These are phyloP conservation scores for Corylus heterophylla DNA, from an alignment of 306 rosid species.

Conservation along the genomic window DNA sequence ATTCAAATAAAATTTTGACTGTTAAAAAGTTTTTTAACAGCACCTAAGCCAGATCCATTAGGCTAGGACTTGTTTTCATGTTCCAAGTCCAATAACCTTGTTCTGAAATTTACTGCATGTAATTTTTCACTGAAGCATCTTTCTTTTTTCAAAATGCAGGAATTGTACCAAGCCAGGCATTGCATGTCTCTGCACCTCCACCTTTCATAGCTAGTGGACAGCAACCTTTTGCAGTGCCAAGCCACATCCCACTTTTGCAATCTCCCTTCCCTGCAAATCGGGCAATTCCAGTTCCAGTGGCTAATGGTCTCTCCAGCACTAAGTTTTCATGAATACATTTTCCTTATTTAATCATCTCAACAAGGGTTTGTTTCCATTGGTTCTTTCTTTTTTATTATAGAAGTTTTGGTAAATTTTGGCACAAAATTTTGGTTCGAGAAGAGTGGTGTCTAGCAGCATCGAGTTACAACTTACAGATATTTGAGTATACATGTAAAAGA, in stretches of 20 bases:
- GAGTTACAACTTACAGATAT: not conserved
- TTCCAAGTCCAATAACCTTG: not conserved
- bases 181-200: conserved; percentile 60
- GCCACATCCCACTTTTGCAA: conserved; percentile 59
- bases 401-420: conserved; percentile 34
- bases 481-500: not conserved
- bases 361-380: not conserved
- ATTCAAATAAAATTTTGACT: too few relatives aligned
- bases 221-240: conserved; percentile 63
- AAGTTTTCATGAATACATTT: conserved; percentile 41
- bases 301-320: conserved; percentile 45
- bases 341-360: not conserved
- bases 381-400: not conserved
- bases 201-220: conserved; percentile 51
- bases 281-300: conserved; percentile 56
- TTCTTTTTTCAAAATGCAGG: conserved; percentile 46
- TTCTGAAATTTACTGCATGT: not conserved
- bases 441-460: conserved; percentile 22
- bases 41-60: too few relatives aligned
- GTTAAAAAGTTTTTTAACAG: too few relatives aligned
- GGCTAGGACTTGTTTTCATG: not conserved
- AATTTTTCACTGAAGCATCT: conserved; percentile 4
- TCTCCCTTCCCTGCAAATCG: conserved; percentile 48
- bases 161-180: conserved; percentile 50
- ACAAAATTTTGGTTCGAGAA: conserved; percentile 2